These are phyloP conservation scores for Yamadazyma insecticola DNA, from an alignment of 805 yeast genomes.

Conservation along the genomic window DNA sequence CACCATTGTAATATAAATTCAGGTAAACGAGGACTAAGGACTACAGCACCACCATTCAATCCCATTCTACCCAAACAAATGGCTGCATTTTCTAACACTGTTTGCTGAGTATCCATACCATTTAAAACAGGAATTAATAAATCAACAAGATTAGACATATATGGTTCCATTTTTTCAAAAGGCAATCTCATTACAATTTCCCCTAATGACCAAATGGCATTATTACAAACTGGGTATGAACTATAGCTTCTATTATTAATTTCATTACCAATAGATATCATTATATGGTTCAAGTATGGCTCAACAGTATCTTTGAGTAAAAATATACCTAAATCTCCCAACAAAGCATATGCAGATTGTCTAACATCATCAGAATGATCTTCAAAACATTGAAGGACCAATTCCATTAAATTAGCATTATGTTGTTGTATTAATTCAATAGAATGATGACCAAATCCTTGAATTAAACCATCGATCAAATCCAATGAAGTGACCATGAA, in stretches of 20 bases:
- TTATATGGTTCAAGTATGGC: constrained; percentile 47
- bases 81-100: constrained; percentile 82
- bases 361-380: constrained; percentile 85
- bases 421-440: constrained; percentile 47
- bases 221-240: constrained; percentile 67
- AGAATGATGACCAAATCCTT: constrained; percentile 70
- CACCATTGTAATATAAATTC: constrained; percentile 69
- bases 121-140: constrained; percentile 58
- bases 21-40: constrained; percentile 52
- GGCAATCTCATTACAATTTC: constrained; percentile 67
- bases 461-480: constrained; percentile 86
- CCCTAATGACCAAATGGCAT: constrained; percentile 93
- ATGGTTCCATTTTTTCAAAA: constrained; percentile 44
- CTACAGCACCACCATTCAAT: constrained; percentile 45
- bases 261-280: constrained; percentile 67
- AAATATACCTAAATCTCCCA: constrained; percentile 83
- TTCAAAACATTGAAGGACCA: constrained; percentile 65
- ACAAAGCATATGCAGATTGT: constrained; percentile 82
- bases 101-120: constrained; percentile 48
- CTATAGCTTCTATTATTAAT: constrained; percentile 48
- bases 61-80: constrained; percentile 89
- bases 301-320: constrained; percentile 42
- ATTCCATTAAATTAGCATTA: constrained; percentile 45
- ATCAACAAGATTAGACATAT: constrained; percentile 47
- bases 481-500: constrained; percentile 87